phyloP scores from a whole-genome alignment of 1,284 basidiomycete species.

The Ustilago hordei region DNA sequence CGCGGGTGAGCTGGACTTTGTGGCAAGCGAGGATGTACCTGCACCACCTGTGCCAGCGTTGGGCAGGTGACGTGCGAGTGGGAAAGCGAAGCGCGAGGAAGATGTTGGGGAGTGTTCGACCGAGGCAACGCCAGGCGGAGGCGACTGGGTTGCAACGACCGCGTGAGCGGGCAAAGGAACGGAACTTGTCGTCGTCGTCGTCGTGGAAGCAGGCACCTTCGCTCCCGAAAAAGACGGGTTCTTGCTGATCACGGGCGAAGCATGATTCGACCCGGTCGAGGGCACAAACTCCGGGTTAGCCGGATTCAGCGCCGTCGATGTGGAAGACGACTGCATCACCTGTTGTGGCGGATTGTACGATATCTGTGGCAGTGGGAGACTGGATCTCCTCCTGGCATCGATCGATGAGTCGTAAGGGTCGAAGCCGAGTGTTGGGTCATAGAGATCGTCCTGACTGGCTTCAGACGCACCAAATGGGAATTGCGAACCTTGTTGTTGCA shows the following conservation, averaged over 20 bases:
- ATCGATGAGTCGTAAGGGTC: conserved; percentile 47
- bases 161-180: conserved; percentile 17
- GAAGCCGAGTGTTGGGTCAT: conserved; percentile 48
- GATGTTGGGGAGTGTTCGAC: conserved; percentile 50
- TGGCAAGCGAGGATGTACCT: conserved; percentile 10
- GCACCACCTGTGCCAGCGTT: conserved; percentile 10
- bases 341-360: conserved; percentile 20
- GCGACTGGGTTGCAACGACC: conserved; percentile 30
- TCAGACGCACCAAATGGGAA: conserved; percentile 43
- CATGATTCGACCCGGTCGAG: conserved; percentile 45
- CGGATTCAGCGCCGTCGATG: conserved; percentile 44
- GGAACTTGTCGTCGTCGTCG: conserved; percentile 12
- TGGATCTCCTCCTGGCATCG: conserved; percentile 46
- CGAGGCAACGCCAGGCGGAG: conserved; percentile 27
- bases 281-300: conserved; percentile 58
- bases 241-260: conserved; percentile 43
- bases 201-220: conserved; percentile 22
- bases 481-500: conserved; percentile 15
- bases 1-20: conserved; percentile 31
- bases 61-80: conserved; percentile 43
- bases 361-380: conserved; percentile 40
- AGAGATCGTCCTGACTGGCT: conserved; percentile 48
- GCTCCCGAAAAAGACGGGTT: conserved; percentile 2
- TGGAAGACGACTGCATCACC: conserved; percentile 19
- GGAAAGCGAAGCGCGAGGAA: conserved; percentile 51